These are phyloP conservation scores for Lupinus albus DNA, from an alignment of 306 rosid genomes.

Conservation along the genomic window DNA sequence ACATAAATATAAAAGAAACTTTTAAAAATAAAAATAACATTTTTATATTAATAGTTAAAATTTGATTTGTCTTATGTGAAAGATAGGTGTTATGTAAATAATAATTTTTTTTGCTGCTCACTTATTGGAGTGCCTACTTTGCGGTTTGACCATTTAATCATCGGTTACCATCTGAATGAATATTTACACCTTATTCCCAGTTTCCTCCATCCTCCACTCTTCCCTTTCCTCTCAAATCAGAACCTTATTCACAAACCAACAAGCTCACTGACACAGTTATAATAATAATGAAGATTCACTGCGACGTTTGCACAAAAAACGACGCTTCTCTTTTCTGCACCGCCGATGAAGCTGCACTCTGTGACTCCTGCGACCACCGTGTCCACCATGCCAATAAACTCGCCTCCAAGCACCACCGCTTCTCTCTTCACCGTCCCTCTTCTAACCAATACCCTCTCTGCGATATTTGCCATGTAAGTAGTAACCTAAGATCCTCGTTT, in stretches of 20 bases:
- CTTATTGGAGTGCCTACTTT: background rate
- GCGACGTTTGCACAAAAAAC: slow-evolving; percentile 76
- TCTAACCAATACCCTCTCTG: slow-evolving; percentile 61
- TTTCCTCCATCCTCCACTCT: background rate
- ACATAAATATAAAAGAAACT: too few relatives aligned
- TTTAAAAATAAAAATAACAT: too few relatives aligned
- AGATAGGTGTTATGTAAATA: too few relatives aligned
- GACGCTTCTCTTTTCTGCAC: slow-evolving; percentile 86
- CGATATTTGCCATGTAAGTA: slow-evolving; percentile 68
- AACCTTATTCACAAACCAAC: background rate
- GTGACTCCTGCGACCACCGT: slow-evolving; percentile 77
- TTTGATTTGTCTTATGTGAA: too few relatives aligned
- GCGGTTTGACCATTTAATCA: slow-evolving; percentile 21
- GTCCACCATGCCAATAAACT: slow-evolving; percentile 97
- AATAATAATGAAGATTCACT: slow-evolving; percentile 76
- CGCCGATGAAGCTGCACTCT: slow-evolving; percentile 95
- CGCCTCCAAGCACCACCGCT: slow-evolving; percentile 90
- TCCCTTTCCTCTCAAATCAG: slow-evolving; percentile 3
- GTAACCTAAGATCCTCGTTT: too few relatives aligned
- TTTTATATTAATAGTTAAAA: too few relatives aligned
- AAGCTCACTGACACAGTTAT: background rate
- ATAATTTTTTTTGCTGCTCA: background rate
- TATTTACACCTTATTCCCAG: background rate
- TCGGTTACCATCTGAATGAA: background rate
- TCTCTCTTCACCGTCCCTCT: slow-evolving; percentile 69